Base-by-base conservation (phyloP, 345 rosid species). In the Gossypium bickii region DNA sequence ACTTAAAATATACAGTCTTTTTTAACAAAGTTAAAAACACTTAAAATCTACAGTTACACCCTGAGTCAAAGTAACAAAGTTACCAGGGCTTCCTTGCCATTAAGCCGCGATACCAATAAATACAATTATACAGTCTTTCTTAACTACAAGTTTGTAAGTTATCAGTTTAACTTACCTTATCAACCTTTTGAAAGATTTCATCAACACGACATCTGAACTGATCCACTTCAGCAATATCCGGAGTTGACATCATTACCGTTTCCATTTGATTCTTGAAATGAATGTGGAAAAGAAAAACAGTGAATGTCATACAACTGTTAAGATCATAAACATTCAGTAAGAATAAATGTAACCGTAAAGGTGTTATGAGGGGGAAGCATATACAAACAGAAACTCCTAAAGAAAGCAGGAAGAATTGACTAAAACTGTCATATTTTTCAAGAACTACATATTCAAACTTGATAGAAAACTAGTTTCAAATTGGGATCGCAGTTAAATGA, bases 121-220 rank as follows among this genome's bases (percentile, higher is more conserved):
- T 49, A 68, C 16, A 48, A 25, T 25, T 7, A 48, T 25, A 25
- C 72, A 68, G 4, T 15, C 72, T 25, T 49, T 67, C 49, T 25
- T 45, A 67, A 7, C n/a, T 27, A 59, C 11, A 70, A 11, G 7
- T 24, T 25, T 24, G 11, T 0, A 47, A 73, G 12, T 41, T 38
- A 56, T 57, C 34, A 71, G 41, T 34, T 34, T 34, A 34, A 4
- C 68, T 67, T 81, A 88, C 95, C 95, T 91, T 80, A 79, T 85
- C 87, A 79, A 93, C 89, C 80, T 86, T 85, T 60, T 72, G 71
- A 44, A 79, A 78, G 45, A 89, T 85, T 71, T 87, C 87, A 68
- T 91, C 90, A 74, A 93, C 83, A 2, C 82, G 83, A 72, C 74
- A 67, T 75, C 78, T 80, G 74, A 85, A 86, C 70, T 48, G 75